Base-by-base conservation (phyloP, 148 eudicot genomes). In the Cornus controversa region DNA sequence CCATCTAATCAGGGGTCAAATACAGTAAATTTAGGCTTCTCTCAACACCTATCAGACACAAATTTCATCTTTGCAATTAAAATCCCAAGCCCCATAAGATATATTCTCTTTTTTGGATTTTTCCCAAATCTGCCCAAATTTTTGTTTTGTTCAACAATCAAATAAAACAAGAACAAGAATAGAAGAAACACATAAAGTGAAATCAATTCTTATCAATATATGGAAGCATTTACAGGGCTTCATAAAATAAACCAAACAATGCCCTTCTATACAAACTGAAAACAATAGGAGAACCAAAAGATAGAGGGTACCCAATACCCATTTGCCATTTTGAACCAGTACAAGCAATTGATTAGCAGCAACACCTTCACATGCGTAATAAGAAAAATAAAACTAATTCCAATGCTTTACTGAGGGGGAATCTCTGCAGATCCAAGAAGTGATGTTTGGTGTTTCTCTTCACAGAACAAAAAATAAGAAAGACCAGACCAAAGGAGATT, bases 371-470 rank as follows among this genome's bases (percentile, higher is more conserved):
- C 58, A 22, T 81, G 20, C 72, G 57, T 79, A 3, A 20, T n/a
- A 66, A 45, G 25, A 78, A 66, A 74, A 45, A 36, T 74, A 66
- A 74, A 70, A 25, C 20, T 50, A 42, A 4, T 15, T 15, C 66
- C 18, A 25, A 57, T 67, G 54, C 40, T 36, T 36, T 36, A 36
- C 4, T 36, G 37, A 81, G 10, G 70, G 28, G 79, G 88, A 83
- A 86, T 86, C 73, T 82, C 57, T 78, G 77, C 80, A 84, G 84
- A 80, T 84, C 85, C 87, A 89, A 84, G 89, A 87, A 78, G 75
- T 82, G 79, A 84, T 82, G 79, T 84, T 75, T 73, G 74, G 28
- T 29, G 28, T 6, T 11, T 66, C 45, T 75, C 74, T 67, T 71
- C 78, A 69, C 45, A 78, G 71, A 73, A 80, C 70, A 77, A 76